These are phyloP conservation scores for Lactarius quietus DNA, from an alignment of 768 basidiomycete genomes.

Conservation along the genomic window DNA sequence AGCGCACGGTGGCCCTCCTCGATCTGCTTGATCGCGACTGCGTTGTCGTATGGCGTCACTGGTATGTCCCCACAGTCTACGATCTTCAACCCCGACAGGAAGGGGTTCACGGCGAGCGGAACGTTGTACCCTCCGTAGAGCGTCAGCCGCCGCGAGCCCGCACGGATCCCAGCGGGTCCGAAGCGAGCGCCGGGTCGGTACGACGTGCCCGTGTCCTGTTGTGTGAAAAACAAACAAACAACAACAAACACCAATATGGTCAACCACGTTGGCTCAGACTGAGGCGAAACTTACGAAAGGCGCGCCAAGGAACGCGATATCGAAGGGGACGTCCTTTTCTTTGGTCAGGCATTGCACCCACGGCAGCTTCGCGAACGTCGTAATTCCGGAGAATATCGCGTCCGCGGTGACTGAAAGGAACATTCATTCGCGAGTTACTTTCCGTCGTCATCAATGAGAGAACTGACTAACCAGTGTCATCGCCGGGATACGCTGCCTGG, in stretches of 20 bases:
- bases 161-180: slow-evolving; percentile 79
- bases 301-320: slow-evolving; percentile 81
- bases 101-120: slow-evolving; percentile 68
- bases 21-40: slow-evolving; percentile 68
- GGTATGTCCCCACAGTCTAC: slow-evolving; percentile 80
- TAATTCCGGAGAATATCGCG: slow-evolving; percentile 77
- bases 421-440: background rate
- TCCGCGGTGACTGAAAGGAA: slow-evolving; percentile 59
- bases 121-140: slow-evolving; percentile 79
- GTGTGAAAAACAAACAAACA: background rate
- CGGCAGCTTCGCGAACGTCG: slow-evolving; percentile 84
- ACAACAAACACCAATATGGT: background rate
- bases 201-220: slow-evolving; percentile 68
- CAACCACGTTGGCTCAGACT: background rate
- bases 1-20: slow-evolving; percentile 68
- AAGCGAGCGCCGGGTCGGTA: slow-evolving; percentile 84
- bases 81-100: slow-evolving; percentile 59
- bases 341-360: slow-evolving; percentile 75
- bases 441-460: background rate
- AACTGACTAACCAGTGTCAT: slow-evolving; percentile 49
- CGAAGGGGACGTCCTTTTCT: slow-evolving; percentile 54
- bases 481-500: slow-evolving; percentile 53
- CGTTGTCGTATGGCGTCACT: slow-evolving; percentile 76
- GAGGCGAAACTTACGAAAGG: slow-evolving; percentile 53
- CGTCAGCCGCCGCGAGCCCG: slow-evolving; percentile 71